Conservation (phyloP, 2,329 filamentous ascomycete genomes). For the Scytalidium lignicola region DNA sequence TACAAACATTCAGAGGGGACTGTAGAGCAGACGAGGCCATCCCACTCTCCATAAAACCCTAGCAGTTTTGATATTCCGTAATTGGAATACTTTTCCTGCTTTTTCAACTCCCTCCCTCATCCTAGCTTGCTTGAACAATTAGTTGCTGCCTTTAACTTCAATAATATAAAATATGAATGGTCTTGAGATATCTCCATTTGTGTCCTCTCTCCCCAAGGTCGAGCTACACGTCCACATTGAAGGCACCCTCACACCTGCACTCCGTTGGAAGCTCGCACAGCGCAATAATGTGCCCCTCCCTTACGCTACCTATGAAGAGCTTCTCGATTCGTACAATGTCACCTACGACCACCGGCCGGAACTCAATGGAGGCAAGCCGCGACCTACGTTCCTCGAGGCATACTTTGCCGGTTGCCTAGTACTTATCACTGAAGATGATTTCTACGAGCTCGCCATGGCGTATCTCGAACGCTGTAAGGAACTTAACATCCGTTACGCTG, state of each 20-base stretch:
- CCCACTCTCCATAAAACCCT: too few relatives aligned
- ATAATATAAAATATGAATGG: too few relatives aligned
- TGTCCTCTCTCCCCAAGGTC: slow-evolving; percentile 65
- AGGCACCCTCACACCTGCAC: slow-evolving; percentile 62
- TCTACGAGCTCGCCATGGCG: slow-evolving; percentile 62
- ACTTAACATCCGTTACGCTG: slow-evolving; percentile 64
- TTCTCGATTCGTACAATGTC: not conserved
- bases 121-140: too few relatives aligned
- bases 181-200: too few relatives aligned
- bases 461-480: slow-evolving; percentile 60
- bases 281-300: slow-evolving; percentile 57
- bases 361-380: not conserved
- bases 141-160: too few relatives aligned
- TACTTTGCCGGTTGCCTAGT: slow-evolving; percentile 73
- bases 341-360: not conserved
- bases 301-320: slow-evolving; percentile 1
- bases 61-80: too few relatives aligned
- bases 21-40: too few relatives aligned
- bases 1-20: too few relatives aligned
- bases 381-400: slow-evolving; percentile 57
- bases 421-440: slow-evolving; percentile 59
- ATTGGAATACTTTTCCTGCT: too few relatives aligned
- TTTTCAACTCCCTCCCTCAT: too few relatives aligned
- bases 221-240: slow-evolving; percentile 79
- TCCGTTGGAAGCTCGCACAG: slow-evolving; percentile 63